phyloP scores from a whole-genome alignment of 116 monocot species.

The Posidonia oceanica region DNA sequence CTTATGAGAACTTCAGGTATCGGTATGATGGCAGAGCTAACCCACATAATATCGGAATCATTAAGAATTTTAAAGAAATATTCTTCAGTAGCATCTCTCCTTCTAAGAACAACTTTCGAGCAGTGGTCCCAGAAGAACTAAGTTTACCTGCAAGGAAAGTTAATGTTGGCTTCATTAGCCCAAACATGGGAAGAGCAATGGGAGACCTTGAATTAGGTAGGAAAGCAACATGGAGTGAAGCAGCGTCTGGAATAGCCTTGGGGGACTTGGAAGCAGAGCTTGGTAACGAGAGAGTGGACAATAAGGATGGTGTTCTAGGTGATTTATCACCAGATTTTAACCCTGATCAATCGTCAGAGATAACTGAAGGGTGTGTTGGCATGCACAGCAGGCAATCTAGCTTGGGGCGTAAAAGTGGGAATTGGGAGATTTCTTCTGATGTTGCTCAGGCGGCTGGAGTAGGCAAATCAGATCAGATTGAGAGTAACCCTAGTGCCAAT shows the following conservation, averaged over 20 bases:
- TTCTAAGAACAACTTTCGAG: constrained; percentile 67
- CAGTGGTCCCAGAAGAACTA: constrained; percentile 28
- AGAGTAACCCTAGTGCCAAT: too few relatives aligned
- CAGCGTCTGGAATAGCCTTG: constrained; percentile 13
- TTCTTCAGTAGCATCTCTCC: constrained; percentile 61
- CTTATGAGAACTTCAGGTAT: constrained; percentile 91
- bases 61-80: constrained; percentile 58
- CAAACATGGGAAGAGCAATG: constrained; percentile 38
- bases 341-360: neutral
- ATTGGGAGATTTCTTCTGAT: too few relatives aligned
- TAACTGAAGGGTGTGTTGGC: too few relatives aligned
- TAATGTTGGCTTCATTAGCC: constrained; percentile 44
- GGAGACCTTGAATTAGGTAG: constrained; percentile 50
- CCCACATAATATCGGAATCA: constrained; percentile 54
- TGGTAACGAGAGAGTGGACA: constrained; percentile 16
- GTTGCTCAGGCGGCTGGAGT: too few relatives aligned
- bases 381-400: too few relatives aligned
- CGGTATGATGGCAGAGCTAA: constrained; percentile 65
- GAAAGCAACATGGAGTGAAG: constrained; percentile 45
- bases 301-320: constrained; percentile 29
- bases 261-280: constrained; percentile 39
- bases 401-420: too few relatives aligned
- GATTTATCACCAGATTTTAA: neutral
- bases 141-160: constrained; percentile 7
- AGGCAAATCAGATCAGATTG: too few relatives aligned